Conservation (phyloP, 345 rosid genomes). For the Salix viminalis region DNA sequence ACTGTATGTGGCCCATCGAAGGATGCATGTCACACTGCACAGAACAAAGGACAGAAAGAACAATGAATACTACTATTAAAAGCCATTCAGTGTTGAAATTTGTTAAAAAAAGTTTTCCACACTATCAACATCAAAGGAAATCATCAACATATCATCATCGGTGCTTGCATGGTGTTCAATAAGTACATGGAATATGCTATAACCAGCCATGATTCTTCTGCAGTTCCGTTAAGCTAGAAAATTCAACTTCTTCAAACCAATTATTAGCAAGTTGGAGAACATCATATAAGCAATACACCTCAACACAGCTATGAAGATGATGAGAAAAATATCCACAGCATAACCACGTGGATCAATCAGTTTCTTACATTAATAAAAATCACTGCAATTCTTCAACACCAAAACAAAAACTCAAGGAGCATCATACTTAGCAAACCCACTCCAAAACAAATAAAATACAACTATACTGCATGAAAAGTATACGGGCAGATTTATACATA, state of each 20-base stretch:
- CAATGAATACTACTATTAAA: neutral
- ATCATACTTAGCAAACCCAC: neutral
- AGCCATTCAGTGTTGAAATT: neutral
- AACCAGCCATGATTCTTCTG: neutral
- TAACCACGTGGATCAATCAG: neutral
- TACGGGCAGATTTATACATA: neutral
- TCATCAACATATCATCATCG: neutral
- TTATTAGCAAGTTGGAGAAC: neutral
- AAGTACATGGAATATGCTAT: neutral
- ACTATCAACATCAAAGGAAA: neutral
- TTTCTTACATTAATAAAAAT: neutral
- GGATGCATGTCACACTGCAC: constrained; percentile 80
- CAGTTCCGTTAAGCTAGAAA: neutral
- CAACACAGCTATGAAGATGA: neutral
- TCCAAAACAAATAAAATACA: neutral
- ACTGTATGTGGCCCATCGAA: constrained; percentile 79
- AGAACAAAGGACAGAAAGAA: constrained; percentile 13
- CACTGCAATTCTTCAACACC: neutral
- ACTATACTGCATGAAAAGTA: neutral
- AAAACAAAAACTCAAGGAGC: neutral
- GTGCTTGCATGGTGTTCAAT: neutral
- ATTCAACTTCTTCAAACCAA: neutral
- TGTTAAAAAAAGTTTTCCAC: neutral
- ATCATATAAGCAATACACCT: neutral
- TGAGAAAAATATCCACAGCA: neutral